These are phyloP conservation scores for Camelina neglecta DNA, from an alignment of 345 rosid genomes.

Conservation along the genomic window DNA sequence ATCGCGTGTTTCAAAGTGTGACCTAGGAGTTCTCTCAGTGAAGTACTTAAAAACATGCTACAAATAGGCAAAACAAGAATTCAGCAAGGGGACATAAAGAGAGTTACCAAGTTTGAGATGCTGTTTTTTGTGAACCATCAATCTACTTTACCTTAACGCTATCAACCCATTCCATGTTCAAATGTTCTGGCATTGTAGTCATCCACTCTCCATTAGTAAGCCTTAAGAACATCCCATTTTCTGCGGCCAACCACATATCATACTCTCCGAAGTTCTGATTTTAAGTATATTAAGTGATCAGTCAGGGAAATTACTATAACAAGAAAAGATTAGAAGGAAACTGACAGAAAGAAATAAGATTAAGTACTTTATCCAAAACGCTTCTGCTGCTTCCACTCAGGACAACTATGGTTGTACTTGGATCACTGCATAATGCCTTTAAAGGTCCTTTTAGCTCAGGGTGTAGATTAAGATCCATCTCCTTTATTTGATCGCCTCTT, in stretches of 20 bases:
- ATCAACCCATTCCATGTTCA: slow-evolving; percentile 99
- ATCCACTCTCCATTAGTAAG: slow-evolving; percentile 87
- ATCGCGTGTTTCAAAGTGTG: slow-evolving; percentile 84
- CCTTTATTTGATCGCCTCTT: slow-evolving; percentile 95
- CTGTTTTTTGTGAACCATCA: neutral
- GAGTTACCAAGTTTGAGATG: slow-evolving; percentile 9
- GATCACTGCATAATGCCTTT: slow-evolving; percentile 72
- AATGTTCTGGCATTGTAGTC: slow-evolving; percentile 99
- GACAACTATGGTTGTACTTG: slow-evolving; percentile 79
- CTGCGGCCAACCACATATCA: slow-evolving; percentile 96
- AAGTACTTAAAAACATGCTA: slow-evolving; percentile 98
- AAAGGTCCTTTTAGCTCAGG: slow-evolving; percentile 75
- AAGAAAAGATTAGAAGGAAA: slow-evolving; percentile 14
- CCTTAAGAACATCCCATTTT: slow-evolving; percentile 97
- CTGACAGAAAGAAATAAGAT: slow-evolving; percentile 4
- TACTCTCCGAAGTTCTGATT: slow-evolving; percentile 84
- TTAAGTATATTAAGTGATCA: slow-evolving; percentile 16
- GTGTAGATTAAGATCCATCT: slow-evolving; percentile 95
- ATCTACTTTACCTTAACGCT: slow-evolving; percentile 76
- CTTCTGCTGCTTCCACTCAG: slow-evolving; percentile 87
- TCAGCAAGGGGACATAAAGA: slow-evolving; percentile 33
- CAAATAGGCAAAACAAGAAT: slow-evolving; percentile 44
- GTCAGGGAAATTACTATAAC: slow-evolving; percentile 6
- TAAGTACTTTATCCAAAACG: slow-evolving; percentile 72
- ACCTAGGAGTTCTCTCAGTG: slow-evolving; percentile 94